Base-by-base conservation (phyloP, 305 asterid species). In the Euphrasia arctica region DNA sequence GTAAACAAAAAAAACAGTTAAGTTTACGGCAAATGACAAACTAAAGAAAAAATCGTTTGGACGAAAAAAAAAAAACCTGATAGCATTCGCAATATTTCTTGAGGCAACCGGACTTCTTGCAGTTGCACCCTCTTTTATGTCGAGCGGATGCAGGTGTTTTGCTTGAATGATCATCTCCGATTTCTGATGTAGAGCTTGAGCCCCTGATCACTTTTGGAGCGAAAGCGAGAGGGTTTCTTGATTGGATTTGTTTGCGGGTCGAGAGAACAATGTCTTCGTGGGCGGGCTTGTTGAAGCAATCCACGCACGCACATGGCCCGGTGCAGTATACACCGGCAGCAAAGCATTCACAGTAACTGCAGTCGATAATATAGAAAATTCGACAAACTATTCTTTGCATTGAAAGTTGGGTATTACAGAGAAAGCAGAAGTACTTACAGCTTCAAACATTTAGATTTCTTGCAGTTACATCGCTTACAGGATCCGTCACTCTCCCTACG, bases 111-210 rank as follows among this genome's bases (percentile, higher is more conserved):
- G 98, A 92, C 76, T 89, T 92, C 60, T 90, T 92, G 91, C 98
- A 92, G 87, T 90, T 93, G 85, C 98, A 93, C 67, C 98, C 98
- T 83, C 97, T 79, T 77, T 93, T 93, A 74, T 93, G 98, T 60
- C 99, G 88, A 70, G 97, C 95, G 59, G 99, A 90, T 73, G 97
- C 97, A 58, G 99, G 99, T 60, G 99, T 90, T 62, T 88, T 88
- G 72, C 78, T 79, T 62, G 82, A 82, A 63, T 88, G 96, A 27
- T 79, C 92, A 96, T 93, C 91, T 86, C 79, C 71, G 18, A 71
- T 63, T 76, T 89, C 91, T 28, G 85, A 55, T 54, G 57, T 2
- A 56, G 91, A 69, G 47, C 80, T 90, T 0, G 88, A 74, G 66
- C 64, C 67, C 68, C 87, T 72, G 28, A 89, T 90, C 69, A 92